A percentile compares a stretch with the other conserved stretches of the same genome.
Conservation (phyloP, 306 rosid species). For the Nissolia schottii region DNA sequence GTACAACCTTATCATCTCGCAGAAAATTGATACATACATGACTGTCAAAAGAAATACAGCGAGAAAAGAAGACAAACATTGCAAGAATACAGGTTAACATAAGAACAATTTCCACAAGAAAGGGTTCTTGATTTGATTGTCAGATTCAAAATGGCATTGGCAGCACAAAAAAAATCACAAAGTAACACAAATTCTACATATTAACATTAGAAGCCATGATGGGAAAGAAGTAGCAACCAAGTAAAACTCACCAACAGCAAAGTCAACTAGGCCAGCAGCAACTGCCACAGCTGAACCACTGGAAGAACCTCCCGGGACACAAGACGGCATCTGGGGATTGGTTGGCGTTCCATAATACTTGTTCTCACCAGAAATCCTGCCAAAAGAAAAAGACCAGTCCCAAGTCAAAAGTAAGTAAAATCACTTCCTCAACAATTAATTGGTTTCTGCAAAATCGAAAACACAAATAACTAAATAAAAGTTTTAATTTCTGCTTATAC, state of each 20-base stretch:
- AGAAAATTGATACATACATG: neutral
- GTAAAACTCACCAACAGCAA: constrained; percentile 55
- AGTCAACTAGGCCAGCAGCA: constrained; percentile 68
- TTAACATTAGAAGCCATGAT: no score
- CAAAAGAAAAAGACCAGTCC: neutral
- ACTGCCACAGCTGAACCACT: constrained; percentile 81
- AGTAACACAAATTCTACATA: no score
- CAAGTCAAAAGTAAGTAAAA: no score
- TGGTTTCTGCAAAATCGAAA: no score
- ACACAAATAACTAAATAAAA: no score
- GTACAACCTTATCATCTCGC: neutral
- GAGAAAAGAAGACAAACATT: neutral
- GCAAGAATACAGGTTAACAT: neutral
- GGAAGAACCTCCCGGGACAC: constrained; percentile 70
- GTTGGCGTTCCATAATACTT: constrained; percentile 62
- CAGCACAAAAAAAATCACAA: no score
- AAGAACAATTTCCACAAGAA: neutral
- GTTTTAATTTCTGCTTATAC: no score
- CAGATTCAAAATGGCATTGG: neutral
- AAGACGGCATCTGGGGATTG: constrained; percentile 48
- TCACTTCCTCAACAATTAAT: neutral
- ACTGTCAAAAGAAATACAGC: neutral
- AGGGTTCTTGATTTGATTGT: neutral
- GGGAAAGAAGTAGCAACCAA: no score
- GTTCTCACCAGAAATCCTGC: constrained; percentile 68